These are phyloP conservation scores for Tympanopsis confertula DNA, from an alignment of 2,329 filamentous ascomycete species.

Conservation along the genomic window DNA sequence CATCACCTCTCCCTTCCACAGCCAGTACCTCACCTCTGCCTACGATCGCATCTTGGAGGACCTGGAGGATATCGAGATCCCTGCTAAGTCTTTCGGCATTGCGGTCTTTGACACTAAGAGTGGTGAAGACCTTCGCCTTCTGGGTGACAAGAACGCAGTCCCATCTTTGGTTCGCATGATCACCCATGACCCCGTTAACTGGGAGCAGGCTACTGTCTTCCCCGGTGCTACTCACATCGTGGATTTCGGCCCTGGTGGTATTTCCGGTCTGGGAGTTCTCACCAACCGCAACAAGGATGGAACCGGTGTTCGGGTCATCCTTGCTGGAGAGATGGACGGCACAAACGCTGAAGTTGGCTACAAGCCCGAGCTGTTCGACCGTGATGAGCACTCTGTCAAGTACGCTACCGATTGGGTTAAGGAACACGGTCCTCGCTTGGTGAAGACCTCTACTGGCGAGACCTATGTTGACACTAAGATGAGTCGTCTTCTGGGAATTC, in stretches of 20 bases:
- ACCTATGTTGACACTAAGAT: conserved; percentile 16
- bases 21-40: conserved; percentile 15
- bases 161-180: conserved; percentile 13
- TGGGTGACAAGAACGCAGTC: conserved; percentile 8
- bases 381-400: conserved; percentile 52
- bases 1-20: conserved; percentile 27
- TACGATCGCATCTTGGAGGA: conserved; percentile 8
- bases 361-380: conserved; percentile 31
- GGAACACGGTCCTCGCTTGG: conserved; percentile 8
- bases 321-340: conserved; percentile 8
- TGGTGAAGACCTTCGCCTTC: conserved; percentile 12
- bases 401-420: conserved; percentile 9
- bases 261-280: conserved; percentile 14
- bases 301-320: conserved; percentile 15
- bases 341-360: conserved; percentile 10
- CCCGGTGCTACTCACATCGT: conserved; percentile 17
- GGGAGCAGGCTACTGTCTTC: conserved; percentile 11
- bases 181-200: conserved; percentile 12
- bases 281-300: conserved; percentile 15
- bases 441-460: conserved; percentile 7
- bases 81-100: conserved; percentile 28
- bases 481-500: conserved; percentile 29
- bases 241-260: conserved; percentile 17
- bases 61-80: conserved; percentile 10
- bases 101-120: conserved; percentile 18